Percentiles rank a stretch among this genome's conserved stretches.
Evolutionary conservation across 2,329 filamentous ascomycete species (phyloP).

Genomic region (Zymoseptoria ardabiliae): DNA sequence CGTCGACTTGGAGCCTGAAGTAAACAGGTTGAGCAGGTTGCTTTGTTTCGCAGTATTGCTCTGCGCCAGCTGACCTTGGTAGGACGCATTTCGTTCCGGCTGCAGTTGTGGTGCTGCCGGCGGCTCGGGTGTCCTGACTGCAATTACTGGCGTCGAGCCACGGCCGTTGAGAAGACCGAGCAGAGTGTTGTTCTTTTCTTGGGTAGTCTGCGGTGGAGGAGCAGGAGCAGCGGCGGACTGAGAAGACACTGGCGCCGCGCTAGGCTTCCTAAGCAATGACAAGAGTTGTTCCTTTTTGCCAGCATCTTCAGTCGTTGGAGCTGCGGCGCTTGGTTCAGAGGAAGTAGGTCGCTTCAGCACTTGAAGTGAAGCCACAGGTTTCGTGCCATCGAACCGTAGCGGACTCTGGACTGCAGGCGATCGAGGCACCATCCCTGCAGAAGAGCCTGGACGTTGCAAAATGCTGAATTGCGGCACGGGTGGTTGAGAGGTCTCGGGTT

Average conservation of each 20-base stretch:
- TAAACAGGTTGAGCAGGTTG: conserved; percentile 25
- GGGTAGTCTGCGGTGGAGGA: neutral
- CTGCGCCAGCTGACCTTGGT: conserved; percentile 1
- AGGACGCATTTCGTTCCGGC: conserved; percentile 16
- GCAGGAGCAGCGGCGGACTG: neutral
- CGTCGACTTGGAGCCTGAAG: conserved; percentile 6
- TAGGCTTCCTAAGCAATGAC: conserved; percentile 21
- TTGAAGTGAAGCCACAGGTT: conserved; percentile 22
- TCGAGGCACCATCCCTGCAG: conserved; percentile 10
- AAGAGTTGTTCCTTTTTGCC: conserved; percentile 26
- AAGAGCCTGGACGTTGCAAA: conserved; percentile 23
- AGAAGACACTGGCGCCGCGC: conserved; percentile 2
- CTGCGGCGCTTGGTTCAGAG: conserved; percentile 1
- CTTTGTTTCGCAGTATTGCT: conserved; percentile 16
- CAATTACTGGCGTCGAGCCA: conserved; percentile 1
- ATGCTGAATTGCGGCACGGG: conserved; percentile 23
- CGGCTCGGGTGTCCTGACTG: conserved; percentile 16
- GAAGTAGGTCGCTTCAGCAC: conserved; percentile 23
- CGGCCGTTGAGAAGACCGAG: conserved; percentile 11
- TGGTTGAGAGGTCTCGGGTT: conserved; percentile 1
- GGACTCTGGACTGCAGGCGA: conserved; percentile 17
- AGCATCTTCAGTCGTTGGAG: conserved; percentile 4
- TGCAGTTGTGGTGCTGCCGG: conserved; percentile 22
- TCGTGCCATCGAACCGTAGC: conserved; percentile 17
- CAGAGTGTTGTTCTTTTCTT: conserved; percentile 4